Percentiles rank a stretch among this genome's conserved stretches.
These are phyloP conservation scores for Boletus patriciae DNA, from an alignment of 768 basidiomycete species.

Conservation along the genomic window DNA sequence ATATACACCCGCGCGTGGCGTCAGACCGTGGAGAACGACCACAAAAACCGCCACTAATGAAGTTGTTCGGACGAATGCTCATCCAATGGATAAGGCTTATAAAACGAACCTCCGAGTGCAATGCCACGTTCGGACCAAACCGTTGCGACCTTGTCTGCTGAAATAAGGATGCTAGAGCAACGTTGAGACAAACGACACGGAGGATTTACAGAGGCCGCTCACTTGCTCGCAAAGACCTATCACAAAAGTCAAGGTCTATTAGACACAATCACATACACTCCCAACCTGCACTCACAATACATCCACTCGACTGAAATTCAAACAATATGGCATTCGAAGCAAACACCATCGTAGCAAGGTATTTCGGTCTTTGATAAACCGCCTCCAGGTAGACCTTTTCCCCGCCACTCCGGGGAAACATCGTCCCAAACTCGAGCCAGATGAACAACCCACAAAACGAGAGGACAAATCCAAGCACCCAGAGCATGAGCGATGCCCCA, in stretches of 20 bases:
- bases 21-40: slow-evolving; percentile 51
- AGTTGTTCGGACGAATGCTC: neutral
- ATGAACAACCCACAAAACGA: slow-evolving; percentile 61
- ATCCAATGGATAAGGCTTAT: neutral
- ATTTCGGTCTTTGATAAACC: slow-evolving; percentile 47
- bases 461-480: slow-evolving; percentile 60
- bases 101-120: slow-evolving; percentile 49
- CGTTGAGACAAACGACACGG: neutral
- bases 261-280: no score
- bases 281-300: slow-evolving; percentile 41
- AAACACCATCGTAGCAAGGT: slow-evolving; percentile 50
- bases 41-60: slow-evolving; percentile 49
- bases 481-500: slow-evolving; percentile 61
- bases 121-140: slow-evolving; percentile 59
- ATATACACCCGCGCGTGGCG: slow-evolving; percentile 46
- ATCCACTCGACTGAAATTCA: slow-evolving; percentile 43
- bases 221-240: slow-evolving; percentile 40
- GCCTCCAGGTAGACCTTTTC: slow-evolving; percentile 66
- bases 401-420: slow-evolving; percentile 62
- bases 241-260: no score
- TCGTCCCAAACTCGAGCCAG: slow-evolving; percentile 64
- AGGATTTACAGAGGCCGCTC: neutral
- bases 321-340: slow-evolving; percentile 48
- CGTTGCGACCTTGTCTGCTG: slow-evolving; percentile 40
- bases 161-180: slow-evolving; percentile 45